These are phyloP conservation scores for Apiospora malaysiana DNA, from an alignment of 2,329 filamentous ascomycete species.

Conservation along the genomic window DNA sequence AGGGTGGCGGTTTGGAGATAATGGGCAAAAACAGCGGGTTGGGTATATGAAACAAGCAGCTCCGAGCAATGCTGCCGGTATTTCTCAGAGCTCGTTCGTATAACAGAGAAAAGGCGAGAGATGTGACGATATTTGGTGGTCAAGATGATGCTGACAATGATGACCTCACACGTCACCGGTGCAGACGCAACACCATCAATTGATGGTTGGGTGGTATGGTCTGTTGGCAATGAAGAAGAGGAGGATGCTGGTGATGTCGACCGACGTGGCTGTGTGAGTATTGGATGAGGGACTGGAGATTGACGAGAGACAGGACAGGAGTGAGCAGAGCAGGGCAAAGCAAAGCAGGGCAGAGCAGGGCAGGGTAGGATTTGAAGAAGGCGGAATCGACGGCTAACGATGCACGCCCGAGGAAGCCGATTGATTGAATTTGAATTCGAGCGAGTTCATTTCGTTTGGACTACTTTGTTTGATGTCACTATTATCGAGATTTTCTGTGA, in stretches of 20 bases:
- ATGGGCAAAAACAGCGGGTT: not conserved
- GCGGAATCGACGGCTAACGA: not conserved
- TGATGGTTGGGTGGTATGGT: not conserved
- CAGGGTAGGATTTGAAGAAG: not conserved
- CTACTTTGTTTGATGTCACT: conserved; percentile 14
- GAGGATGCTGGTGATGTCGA: not conserved
- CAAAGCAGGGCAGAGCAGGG: not conserved
- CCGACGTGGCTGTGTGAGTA: not conserved
- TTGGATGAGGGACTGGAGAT: not conserved
- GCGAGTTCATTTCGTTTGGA: conserved; percentile 6
- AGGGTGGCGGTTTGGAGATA: not conserved
- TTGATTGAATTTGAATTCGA: conserved; percentile 17
- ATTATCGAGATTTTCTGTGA: conserved; percentile 12
- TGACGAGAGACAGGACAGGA: not conserved
- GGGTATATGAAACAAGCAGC: not conserved
- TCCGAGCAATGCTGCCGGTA: not conserved
- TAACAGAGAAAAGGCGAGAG: not conserved
- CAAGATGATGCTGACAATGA: conserved; percentile 10
- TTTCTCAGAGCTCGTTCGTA: not conserved
- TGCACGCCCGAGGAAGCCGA: not conserved
- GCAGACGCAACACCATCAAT: conserved; percentile 1
- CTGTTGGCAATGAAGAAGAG: not conserved
- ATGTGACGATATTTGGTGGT: not conserved
- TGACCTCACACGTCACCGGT: conserved; percentile 6
- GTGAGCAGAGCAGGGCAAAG: not conserved